phyloP scores from a whole-genome alignment of 768 basidiomycete genomes.

The Tremella fuciformis region DNA sequence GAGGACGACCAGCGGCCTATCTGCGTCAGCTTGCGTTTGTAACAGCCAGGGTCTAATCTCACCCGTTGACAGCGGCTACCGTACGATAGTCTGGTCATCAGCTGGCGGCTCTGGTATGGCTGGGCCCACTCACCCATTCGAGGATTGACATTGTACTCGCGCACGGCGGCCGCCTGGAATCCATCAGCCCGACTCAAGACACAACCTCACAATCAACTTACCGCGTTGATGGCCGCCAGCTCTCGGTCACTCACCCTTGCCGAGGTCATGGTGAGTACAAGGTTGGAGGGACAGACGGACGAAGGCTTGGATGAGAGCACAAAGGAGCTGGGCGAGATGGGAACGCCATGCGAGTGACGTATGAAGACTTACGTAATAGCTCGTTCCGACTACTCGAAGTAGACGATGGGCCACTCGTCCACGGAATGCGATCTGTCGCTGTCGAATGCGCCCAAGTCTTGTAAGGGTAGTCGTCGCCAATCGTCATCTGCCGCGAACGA shows the following conservation, averaged over 20 bases:
- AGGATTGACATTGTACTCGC: conserved; percentile 37
- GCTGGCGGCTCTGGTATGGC: conserved; percentile 1
- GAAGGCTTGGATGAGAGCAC: not conserved
- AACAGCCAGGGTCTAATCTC: conserved; percentile 47
- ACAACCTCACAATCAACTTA: conserved; percentile 19
- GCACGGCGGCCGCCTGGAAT: conserved; percentile 36
- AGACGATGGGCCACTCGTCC: not conserved
- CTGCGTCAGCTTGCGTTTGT: conserved; percentile 5
- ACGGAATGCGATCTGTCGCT: too few relatives aligned
- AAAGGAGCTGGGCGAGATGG: not conserved
- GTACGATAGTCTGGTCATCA: conserved; percentile 77
- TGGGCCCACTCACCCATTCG: conserved; percentile 24
- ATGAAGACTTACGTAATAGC: not conserved
- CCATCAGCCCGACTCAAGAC: not conserved
- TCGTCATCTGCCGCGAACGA: not conserved
- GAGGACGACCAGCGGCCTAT: conserved; percentile 86
- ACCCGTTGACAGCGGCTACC: conserved; percentile 99
- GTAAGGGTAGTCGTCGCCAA: not conserved
- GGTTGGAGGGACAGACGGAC: not conserved
- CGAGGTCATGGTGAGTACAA: conserved; percentile 13
- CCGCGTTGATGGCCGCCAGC: conserved; percentile 47
- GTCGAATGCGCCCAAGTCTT: too few relatives aligned
- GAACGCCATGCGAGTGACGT: not conserved
- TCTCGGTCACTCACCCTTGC: conserved; percentile 43
- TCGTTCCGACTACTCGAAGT: not conserved